A percentile compares a stretch with the other conserved stretches of the same genome.
phyloP scores from a whole-genome alignment of 1,284 basidiomycete genomes.

The Ustilago loliicola region DNA sequence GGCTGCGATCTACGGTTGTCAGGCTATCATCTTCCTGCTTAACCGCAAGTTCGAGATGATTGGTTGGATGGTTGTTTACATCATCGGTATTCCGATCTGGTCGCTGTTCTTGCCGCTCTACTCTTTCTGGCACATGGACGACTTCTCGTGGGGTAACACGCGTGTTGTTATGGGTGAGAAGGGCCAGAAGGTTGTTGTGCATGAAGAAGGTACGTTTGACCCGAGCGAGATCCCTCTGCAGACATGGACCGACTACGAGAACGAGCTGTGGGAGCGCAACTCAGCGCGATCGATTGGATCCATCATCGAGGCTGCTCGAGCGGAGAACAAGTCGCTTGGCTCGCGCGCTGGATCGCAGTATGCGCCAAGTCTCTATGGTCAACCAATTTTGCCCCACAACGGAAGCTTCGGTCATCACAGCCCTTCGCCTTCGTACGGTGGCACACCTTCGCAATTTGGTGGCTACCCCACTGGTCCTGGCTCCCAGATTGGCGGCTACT shows the following conservation, averaged over 20 bases:
- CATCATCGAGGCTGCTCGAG: slow-evolving; percentile 58
- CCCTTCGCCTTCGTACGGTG: slow-evolving; percentile 54
- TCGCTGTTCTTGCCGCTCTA: slow-evolving; percentile 94
- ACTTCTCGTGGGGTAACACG: slow-evolving; percentile 94
- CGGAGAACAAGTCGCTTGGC: slow-evolving; percentile 54
- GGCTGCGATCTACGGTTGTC: slow-evolving; percentile 86
- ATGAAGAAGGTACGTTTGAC: slow-evolving; percentile 95
- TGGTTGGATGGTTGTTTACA: slow-evolving; percentile 66
- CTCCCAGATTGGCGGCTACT: slow-evolving; percentile 49
- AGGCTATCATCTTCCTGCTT: slow-evolving; percentile 70
- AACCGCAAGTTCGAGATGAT: slow-evolving; percentile 70
- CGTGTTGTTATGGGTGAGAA: slow-evolving; percentile 93
- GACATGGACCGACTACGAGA: slow-evolving; percentile 87
- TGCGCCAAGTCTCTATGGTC: slow-evolving; percentile 56
- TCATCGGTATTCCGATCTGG: slow-evolving; percentile 86
- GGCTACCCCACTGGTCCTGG: slow-evolving; percentile 30
- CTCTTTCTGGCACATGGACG: slow-evolving; percentile 99
- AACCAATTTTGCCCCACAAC: slow-evolving; percentile 42
- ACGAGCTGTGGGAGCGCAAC: slow-evolving; percentile 59
- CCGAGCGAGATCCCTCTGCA: slow-evolving; percentile 95
- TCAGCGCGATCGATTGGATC: slow-evolving; percentile 58
- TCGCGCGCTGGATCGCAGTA: slow-evolving; percentile 60
- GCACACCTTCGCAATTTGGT: slow-evolving; percentile 46
- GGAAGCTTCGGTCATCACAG: slow-evolving; percentile 58
- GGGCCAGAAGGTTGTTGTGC: slow-evolving; percentile 85